phyloP scores from a whole-genome alignment of 2,329 filamentous ascomycete genomes.

The Trichoderma semiorbis region DNA sequence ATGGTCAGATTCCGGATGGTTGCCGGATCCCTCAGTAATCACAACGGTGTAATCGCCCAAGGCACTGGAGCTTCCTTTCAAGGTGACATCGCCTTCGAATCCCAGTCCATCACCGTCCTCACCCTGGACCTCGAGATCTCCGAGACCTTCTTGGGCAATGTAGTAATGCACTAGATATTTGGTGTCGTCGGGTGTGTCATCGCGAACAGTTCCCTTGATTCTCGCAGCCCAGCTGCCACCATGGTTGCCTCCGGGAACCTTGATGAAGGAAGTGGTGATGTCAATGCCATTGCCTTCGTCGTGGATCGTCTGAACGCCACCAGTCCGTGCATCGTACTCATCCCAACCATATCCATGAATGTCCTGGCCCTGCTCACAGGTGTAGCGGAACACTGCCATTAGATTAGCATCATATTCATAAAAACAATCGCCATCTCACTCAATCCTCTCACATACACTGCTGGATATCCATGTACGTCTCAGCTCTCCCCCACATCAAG shows the following conservation, averaged over 20 bases:
- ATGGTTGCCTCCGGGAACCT: slow-evolving; percentile 78
- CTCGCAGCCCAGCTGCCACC: slow-evolving; percentile 91
- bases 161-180: slow-evolving; percentile 82
- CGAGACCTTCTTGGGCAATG: slow-evolving; percentile 73
- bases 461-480: slow-evolving; percentile 72
- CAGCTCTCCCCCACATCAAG: slow-evolving; percentile 84
- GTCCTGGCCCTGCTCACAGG: slow-evolving; percentile 90
- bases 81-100: slow-evolving; percentile 58
- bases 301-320: slow-evolving; percentile 85
- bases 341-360: slow-evolving; percentile 98
- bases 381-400: slow-evolving; percentile 74
- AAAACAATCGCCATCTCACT: background rate
- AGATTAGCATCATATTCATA: slow-evolving; percentile 3
- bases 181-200: slow-evolving; percentile 62
- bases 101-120: slow-evolving; percentile 47
- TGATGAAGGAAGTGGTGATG: slow-evolving; percentile 90
- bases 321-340: slow-evolving; percentile 85
- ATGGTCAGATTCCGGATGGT: slow-evolving; percentile 63
- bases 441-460: slow-evolving; percentile 51
- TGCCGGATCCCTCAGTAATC: slow-evolving; percentile 65
- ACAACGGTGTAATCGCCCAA: slow-evolving; percentile 78
- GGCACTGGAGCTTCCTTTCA: slow-evolving; percentile 66
- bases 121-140: slow-evolving; percentile 56
- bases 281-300: slow-evolving; percentile 86
- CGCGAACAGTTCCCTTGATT: slow-evolving; percentile 75